Percentiles rank a stretch among this genome's conserved stretches.
phyloP scores from a whole-genome alignment of 768 basidiomycete genomes.

The Termitomyces bulborhizus region DNA sequence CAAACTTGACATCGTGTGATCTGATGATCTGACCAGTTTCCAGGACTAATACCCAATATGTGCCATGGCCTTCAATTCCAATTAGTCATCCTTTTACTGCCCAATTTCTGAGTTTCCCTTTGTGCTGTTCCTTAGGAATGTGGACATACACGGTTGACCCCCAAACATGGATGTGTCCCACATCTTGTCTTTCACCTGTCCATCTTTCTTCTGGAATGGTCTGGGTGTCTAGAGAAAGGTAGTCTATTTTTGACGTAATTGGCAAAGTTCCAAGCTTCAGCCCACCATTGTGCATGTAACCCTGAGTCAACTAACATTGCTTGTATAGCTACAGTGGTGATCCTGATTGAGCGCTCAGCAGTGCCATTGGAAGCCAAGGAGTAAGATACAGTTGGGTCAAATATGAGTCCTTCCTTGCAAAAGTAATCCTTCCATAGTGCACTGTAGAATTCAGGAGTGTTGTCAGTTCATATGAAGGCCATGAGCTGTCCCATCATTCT shows the following conservation, averaged over 20 bases:
- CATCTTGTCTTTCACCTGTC: not conserved
- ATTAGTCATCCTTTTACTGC: constrained; percentile 4
- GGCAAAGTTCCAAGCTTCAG: constrained; percentile 2
- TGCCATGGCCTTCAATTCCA: constrained; percentile 5
- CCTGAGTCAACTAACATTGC: constrained; percentile 2
- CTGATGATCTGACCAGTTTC: constrained; percentile 7
- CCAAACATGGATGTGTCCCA: not conserved
- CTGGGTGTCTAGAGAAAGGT: not conserved
- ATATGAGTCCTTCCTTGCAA: not conserved
- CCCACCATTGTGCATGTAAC: not conserved
- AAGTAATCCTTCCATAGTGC: not conserved
- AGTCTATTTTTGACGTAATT: constrained; percentile 6
- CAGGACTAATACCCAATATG: constrained; percentile 9
- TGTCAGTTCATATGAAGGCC: too few species aligned
- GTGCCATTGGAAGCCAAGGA: not conserved
- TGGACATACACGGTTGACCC: not conserved
- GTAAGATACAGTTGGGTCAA: not conserved
- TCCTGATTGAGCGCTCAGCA: not conserved
- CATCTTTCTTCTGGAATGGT: constrained; percentile 12
- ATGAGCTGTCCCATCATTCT: too few species aligned
- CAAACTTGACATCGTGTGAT: constrained; percentile 6
- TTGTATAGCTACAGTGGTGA: not conserved
- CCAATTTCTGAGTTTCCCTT: constrained; percentile 6
- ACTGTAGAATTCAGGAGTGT: too few species aligned
- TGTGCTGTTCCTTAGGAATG: constrained; percentile 6